These are phyloP conservation scores for Emergomyces pasteurianus DNA, from an alignment of 2,329 filamentous ascomycete genomes.

Conservation along the genomic window DNA sequence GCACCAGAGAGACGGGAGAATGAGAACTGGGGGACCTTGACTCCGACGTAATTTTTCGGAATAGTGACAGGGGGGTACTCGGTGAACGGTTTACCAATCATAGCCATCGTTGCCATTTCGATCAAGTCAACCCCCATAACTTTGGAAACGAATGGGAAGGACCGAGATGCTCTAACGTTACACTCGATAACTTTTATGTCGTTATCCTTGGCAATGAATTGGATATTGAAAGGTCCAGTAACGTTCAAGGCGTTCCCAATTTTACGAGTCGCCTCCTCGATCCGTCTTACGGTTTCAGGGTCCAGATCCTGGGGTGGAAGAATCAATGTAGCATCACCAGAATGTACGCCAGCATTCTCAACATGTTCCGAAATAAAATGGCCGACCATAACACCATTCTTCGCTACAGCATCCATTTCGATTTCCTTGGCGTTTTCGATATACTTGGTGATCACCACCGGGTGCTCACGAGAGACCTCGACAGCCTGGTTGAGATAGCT, in stretches of 20 bases:
- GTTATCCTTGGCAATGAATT: constrained; percentile 99
- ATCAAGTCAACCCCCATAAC: constrained; percentile 97
- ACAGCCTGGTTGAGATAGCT: constrained; percentile 80
- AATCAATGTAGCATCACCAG: constrained; percentile 91
- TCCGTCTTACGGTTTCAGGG: constrained; percentile 73
- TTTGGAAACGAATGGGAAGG: constrained; percentile 97
- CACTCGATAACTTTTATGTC: constrained; percentile 99
- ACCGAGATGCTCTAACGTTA: constrained; percentile 90
- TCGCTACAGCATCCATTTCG: constrained; percentile 96
- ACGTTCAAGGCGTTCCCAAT: constrained; percentile 90
- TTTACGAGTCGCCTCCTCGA: constrained; percentile 90
- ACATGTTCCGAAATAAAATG: constrained; percentile 99
- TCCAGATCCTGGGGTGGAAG: constrained; percentile 89
- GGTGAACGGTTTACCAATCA: constrained; percentile 69
- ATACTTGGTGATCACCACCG: constrained; percentile 98
- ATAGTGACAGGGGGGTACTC: constrained; percentile 72
- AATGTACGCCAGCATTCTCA: constrained; percentile 96
- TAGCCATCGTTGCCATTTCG: constrained; percentile 96
- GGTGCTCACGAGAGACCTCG: constrained; percentile 88
- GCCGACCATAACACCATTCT: constrained; percentile 76
- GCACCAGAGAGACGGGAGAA: constrained; percentile 95
- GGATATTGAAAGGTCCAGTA: constrained; percentile 95
- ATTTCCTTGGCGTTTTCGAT: constrained; percentile 99
- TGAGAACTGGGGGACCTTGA: constrained; percentile 98
- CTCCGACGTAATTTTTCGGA: constrained; percentile 72